Base-by-base conservation (phyloP, 257 asterid species). In the Solanum tacnaense region DNA sequence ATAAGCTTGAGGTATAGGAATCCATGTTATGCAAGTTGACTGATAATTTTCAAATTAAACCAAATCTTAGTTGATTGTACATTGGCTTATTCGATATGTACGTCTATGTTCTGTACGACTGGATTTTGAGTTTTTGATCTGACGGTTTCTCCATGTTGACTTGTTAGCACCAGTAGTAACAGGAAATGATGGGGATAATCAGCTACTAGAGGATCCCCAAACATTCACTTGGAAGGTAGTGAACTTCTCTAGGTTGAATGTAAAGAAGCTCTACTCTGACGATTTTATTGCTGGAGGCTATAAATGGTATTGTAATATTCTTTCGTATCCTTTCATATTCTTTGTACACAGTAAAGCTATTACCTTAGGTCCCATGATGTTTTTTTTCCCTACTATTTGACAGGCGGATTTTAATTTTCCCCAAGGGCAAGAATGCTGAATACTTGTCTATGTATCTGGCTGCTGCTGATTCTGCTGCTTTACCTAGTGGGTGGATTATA, bases 371-470 rank as follows among this genome's bases (percentile, higher is more conserved):
- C 46, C 29, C 21, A 32, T 31, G 39, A 32, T 58, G 68, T 13
- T 5, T 70, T 34, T 88, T 71, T 83, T 35, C 56, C 58, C 81
- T 84, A 84, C 38, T 73, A 75, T 87, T 81, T 89, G 52, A 67
- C 91, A 93, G 96, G 96, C 90, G 94, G 92, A 88, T 93, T 90
- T 92, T 93, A 65, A 88, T 91, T 60, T 91, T 91, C 86, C 93
- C 93, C 5, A 89, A 88, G 89, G 96, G 93, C 84, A 92, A 93
- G 90, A 88, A 89, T 79, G 86, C 87, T 70, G 92, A 90, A 36
- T 52, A 13, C 85, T 78, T 93, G 86, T 91, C 96, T 86, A 85
- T 93, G 91, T 93, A 92, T 90, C 88, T 93, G 83, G 96, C 89
- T 38, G 94, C 91, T 75, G 93, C 93, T 67, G 94, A 92, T 88